Evolutionary conservation across 2,329 filamentous ascomycete species (phyloP).

Genomic region (Talaromyces sp.): DNA sequence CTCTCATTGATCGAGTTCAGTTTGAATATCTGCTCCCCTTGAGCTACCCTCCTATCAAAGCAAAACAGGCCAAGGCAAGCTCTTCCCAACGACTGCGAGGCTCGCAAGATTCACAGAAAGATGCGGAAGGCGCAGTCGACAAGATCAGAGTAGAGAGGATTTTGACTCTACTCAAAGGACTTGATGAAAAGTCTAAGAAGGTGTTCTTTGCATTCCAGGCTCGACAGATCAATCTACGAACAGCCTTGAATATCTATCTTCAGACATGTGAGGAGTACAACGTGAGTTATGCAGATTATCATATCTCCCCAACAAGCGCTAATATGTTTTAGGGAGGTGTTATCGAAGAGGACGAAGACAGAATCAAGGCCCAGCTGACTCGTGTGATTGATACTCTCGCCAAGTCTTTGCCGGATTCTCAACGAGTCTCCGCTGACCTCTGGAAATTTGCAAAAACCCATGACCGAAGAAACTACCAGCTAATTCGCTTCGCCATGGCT

Average conservation of each 20-base stretch:
- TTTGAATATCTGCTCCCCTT: slow-evolving; percentile 87
- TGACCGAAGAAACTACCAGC: slow-evolving; percentile 82
- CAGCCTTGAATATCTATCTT: slow-evolving; percentile 70
- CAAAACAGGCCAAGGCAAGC: slow-evolving; percentile 39
- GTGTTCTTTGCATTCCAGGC: slow-evolving; percentile 85
- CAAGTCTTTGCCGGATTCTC: slow-evolving; percentile 69
- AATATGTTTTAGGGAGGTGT: slow-evolving; percentile 58
- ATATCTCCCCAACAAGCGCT: slow-evolving; percentile 10
- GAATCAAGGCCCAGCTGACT: slow-evolving; percentile 64
- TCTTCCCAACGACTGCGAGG: slow-evolving; percentile 53
- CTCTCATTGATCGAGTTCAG: slow-evolving; percentile 75
- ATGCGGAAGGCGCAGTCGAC: slow-evolving; percentile 39
- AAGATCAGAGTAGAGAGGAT: slow-evolving; percentile 79
- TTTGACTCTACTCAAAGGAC: slow-evolving; percentile 70
- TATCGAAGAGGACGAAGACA: slow-evolving; percentile 61
- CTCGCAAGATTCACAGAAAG: slow-evolving; percentile 30
- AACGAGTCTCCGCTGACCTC: slow-evolving; percentile 68
- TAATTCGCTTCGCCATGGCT: slow-evolving; percentile 79
- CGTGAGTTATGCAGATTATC: slow-evolving; percentile 22
- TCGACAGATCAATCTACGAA: slow-evolving; percentile 69
- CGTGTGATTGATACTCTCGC: slow-evolving; percentile 69
- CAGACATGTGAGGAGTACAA: slow-evolving; percentile 86
- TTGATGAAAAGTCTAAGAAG: slow-evolving; percentile 72
- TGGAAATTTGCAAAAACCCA: slow-evolving; percentile 88
- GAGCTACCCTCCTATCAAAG: slow-evolving; percentile 70